A percentile compares a stretch with the other conserved stretches of the same genome.
phyloP scores from a whole-genome alignment of 768 basidiomycete species.

The Leccinum sublutescens region DNA sequence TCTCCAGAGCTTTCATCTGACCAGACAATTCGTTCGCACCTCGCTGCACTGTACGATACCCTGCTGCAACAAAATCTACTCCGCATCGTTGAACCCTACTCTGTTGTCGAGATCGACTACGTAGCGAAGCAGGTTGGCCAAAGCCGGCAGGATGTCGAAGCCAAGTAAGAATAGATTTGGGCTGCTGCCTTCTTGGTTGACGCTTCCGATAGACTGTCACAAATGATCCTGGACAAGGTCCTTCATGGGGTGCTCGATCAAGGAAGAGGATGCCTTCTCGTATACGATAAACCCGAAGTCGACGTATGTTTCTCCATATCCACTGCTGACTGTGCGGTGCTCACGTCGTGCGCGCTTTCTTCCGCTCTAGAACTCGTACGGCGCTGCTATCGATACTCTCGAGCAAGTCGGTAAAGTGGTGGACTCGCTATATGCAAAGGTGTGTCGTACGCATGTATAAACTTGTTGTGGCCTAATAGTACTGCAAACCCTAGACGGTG shows the following conservation, averaged over 20 bases:
- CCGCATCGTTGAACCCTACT: slow-evolving; percentile 95
- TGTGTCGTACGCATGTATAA: slow-evolving; percentile 14
- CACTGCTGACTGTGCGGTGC: background rate
- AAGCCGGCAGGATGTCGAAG: slow-evolving; percentile 83
- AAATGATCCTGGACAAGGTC: slow-evolving; percentile 97
- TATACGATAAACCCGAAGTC: slow-evolving; percentile 84
- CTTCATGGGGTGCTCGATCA: slow-evolving; percentile 97
- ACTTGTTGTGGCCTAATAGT: background rate
- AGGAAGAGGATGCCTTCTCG: slow-evolving; percentile 84
- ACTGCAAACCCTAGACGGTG: slow-evolving; percentile 34
- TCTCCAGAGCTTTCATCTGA: slow-evolving; percentile 86
- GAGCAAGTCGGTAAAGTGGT: slow-evolving; percentile 94
- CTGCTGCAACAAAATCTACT: slow-evolving; percentile 94
- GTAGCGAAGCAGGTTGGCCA: slow-evolving; percentile 88
- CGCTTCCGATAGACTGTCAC: slow-evolving; percentile 63
- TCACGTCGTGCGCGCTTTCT: slow-evolving; percentile 7
- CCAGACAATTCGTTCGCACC: slow-evolving; percentile 92
- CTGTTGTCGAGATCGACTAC: slow-evolving; percentile 84
- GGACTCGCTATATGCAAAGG: slow-evolving; percentile 88
- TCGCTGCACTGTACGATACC: slow-evolving; percentile 92
- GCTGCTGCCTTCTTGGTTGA: slow-evolving; percentile 3
- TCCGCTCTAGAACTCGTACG: slow-evolving; percentile 70
- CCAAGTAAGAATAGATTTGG: slow-evolving; percentile 58
- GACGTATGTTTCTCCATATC: slow-evolving; percentile 58
- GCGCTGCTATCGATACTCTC: slow-evolving; percentile 84